Percentiles rank a stretch among this genome's conserved stretches.
These are phyloP conservation scores for Artemisia argyi DNA, from an alignment of 129 eudicot genomes.

Conservation along the genomic window DNA sequence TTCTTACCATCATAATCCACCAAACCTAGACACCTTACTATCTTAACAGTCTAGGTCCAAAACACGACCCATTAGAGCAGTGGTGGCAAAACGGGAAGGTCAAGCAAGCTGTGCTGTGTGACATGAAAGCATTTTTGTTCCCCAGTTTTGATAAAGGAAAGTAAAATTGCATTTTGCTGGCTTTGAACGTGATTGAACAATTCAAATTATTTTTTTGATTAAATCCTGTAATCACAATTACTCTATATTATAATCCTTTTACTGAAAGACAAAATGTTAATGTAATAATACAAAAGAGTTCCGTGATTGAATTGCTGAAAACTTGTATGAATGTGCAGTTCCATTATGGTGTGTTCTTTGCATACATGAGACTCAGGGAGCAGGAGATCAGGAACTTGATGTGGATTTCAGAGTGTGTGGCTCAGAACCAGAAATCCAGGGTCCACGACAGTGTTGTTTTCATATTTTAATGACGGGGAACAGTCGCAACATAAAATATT, in stretches of 20 bases:
- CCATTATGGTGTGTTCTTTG: conserved; percentile 88
- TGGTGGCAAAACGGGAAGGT: background rate
- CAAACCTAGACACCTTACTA: background rate
- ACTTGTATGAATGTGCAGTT: conserved; percentile 47
- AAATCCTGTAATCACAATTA: too few species aligned
- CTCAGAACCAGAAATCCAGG: conserved; percentile 92
- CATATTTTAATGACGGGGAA: conserved; percentile 42
- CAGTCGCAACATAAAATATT: background rate
- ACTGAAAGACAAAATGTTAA: background rate
- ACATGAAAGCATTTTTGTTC: too few species aligned
- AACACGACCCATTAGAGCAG: background rate
- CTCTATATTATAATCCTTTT: background rate
- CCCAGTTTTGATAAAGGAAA: too few species aligned
- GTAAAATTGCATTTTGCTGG: too few species aligned
- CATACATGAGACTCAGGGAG: conserved; percentile 87
- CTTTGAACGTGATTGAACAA: too few species aligned
- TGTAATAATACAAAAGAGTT: background rate
- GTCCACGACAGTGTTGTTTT: conserved; percentile 96
- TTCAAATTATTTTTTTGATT: too few species aligned
- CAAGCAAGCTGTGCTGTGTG: too few species aligned
- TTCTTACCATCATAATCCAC: background rate
- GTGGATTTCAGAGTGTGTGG: conserved; percentile 99
- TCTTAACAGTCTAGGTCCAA: background rate
- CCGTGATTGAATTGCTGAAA: too few species aligned
- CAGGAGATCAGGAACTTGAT: conserved; percentile 94